Base-by-base conservation (phyloP, 2,329 filamentous ascomycete species). In the Paraconiothyrium sp. region DNA sequence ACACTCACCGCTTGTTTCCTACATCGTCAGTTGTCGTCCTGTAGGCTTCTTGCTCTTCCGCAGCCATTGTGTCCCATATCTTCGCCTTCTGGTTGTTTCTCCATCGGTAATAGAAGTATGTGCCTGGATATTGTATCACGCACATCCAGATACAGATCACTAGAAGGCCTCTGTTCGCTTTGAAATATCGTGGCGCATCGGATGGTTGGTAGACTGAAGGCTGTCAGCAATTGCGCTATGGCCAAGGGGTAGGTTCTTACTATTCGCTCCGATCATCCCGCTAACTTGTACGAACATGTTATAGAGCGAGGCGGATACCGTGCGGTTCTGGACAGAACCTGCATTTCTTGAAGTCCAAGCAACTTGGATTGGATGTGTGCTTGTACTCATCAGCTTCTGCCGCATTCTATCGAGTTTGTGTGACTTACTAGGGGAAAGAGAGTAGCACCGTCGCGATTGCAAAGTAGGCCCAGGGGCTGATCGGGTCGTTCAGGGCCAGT, bases 221-320 rank as follows among this genome's bases (percentile, higher is more conserved):
- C 82, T 27, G 30, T 64, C 49, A 37, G 61, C 48, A 46, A 62
- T 60, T 39, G 62, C 59, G 43, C 64, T 66, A 16, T 30, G 32
- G 14, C 14, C 4, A 14, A 14, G 4, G 11, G 4, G 2, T 54
- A 47, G 8, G 65, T 59, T 10, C 59, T 44, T 51, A 52, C 60
- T 64, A 46, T 64, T 64, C n/a, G 62, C 62, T 20, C 62, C 62
- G 61, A 58, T 63, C 56, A 67, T 67, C 7, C 62, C 65, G 54
- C 60, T 63, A 10, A 66, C 54, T 60, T 73, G 71, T 2, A 74
- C 71, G 34, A 67, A 65, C 68, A 72, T 72, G 60, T 89, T 90
- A 73, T 89, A 89, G 22, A 86, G 72, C 0, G 85, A 87, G 0
- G 86, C 84, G 0, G 85, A 85, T 0, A 90, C 85, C 0, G 87